Evolutionary conservation across 306 rosid species (phyloP).

Genomic region (Hippophae gyantsensis): DNA sequence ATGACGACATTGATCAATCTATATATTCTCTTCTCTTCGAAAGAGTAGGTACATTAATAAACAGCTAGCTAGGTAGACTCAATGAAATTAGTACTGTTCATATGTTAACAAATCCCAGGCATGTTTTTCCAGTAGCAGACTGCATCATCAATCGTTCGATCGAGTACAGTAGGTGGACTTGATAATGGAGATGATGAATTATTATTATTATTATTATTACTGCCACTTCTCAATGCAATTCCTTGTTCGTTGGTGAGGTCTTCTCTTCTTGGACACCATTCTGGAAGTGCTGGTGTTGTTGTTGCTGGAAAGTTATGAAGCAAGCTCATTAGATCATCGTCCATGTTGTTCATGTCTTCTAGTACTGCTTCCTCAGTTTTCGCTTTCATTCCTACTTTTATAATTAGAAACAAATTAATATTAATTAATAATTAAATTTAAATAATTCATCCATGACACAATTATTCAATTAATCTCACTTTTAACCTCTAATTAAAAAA

Average conservation of each 20-base stretch:
- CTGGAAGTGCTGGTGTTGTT: conserved; percentile 31
- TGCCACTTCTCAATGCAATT: background rate
- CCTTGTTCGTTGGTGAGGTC: conserved; percentile 6
- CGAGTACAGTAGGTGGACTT: background rate
- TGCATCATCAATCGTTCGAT: conserved; percentile 6
- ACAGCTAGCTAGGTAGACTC: too few relatives aligned
- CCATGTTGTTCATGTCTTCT: conserved; percentile 43
- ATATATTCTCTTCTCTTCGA: too few relatives aligned
- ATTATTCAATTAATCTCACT: too few relatives aligned
- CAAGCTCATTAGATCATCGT: conserved; percentile 62
- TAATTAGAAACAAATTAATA: too few relatives aligned
- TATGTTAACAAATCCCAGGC: conserved; percentile 41
- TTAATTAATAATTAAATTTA: too few relatives aligned
- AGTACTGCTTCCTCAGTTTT: conserved; percentile 22
- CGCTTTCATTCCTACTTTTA: conserved; percentile 19
- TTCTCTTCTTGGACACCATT: conserved; percentile 38
- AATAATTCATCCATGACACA: too few relatives aligned
- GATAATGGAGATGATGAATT: conserved; percentile 11
- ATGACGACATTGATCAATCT: too few relatives aligned
- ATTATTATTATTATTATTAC: background rate
- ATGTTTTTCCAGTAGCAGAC: conserved; percentile 42
- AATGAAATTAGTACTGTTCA: background rate
- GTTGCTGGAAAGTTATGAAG: conserved; percentile 40
- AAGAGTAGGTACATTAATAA: too few relatives aligned
- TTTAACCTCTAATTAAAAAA: too few relatives aligned